phyloP scores from a whole-genome alignment of 2,329 filamentous ascomycete species.

The Eutypella sp. region DNA sequence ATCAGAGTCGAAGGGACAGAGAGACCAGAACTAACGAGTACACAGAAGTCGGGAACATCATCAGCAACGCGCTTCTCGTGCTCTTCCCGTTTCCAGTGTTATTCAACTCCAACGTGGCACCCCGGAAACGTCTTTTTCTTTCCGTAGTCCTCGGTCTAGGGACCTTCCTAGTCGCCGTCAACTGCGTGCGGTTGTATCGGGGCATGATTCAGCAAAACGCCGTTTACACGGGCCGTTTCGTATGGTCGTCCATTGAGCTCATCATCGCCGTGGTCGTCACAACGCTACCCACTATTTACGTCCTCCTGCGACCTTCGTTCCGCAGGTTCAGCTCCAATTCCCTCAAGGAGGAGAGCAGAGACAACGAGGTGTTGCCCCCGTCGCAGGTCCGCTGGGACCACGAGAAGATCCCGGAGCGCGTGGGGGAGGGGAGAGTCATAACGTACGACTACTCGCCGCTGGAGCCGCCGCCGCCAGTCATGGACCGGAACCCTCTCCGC shows the following conservation, averaged over 20 bases:
- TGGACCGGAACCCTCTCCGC: too few species aligned
- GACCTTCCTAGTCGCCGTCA: slow-evolving; percentile 7
- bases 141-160: slow-evolving; percentile 4
- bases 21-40: background rate
- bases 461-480: too few species aligned
- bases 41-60: slow-evolving; percentile 11
- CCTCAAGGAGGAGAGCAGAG: too few species aligned
- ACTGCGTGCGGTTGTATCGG: slow-evolving; percentile 9
- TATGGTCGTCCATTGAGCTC: slow-evolving; percentile 13
- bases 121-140: slow-evolving; percentile 1
- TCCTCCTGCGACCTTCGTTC: slow-evolving; percentile 2
- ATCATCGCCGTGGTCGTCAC: slow-evolving; percentile 7
- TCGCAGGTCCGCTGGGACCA: too few species aligned
- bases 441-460: too few species aligned
- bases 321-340: too few species aligned
- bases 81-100: slow-evolving; percentile 8
- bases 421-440: too few species aligned
- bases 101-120: background rate
- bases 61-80: slow-evolving; percentile 9
- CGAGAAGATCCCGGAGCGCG: too few species aligned
- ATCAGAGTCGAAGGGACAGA: background rate
- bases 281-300: slow-evolving; percentile 10
- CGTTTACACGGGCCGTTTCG: background rate
- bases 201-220: slow-evolving; percentile 3
- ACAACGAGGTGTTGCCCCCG: background rate